A percentile compares a stretch with the other conserved stretches of the same genome.
Conservation (phyloP, 306 rosid species). For the Luffa acutangula region DNA sequence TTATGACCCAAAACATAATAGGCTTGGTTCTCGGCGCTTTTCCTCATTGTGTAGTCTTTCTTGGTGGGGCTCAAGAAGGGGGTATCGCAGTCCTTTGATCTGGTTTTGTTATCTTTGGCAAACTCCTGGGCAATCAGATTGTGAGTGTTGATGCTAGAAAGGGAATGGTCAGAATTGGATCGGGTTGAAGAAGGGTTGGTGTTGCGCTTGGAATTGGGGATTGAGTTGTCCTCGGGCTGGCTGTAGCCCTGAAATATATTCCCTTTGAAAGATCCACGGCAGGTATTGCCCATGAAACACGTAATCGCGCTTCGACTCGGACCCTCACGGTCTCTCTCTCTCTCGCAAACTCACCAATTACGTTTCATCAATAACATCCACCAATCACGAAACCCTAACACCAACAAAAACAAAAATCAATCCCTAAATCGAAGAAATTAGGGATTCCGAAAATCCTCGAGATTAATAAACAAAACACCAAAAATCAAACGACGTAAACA, state of each 20-base stretch:
- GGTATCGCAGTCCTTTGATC: slow-evolving; percentile 10
- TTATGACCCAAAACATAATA: slow-evolving; percentile 62
- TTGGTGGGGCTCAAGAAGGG: slow-evolving; percentile 18
- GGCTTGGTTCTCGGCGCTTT: slow-evolving; percentile 40
- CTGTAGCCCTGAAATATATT: slow-evolving; percentile 48
- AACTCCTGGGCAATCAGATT: slow-evolving; percentile 27
- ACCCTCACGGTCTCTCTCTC: slow-evolving; percentile 15
- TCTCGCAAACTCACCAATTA: slow-evolving; percentile 26
- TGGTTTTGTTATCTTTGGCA: slow-evolving; percentile 14
- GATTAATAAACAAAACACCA: neutral
- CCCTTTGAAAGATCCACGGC: slow-evolving; percentile 79
- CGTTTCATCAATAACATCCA: slow-evolving; percentile 20
- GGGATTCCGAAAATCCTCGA: neutral
- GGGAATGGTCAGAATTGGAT: slow-evolving; percentile 36
- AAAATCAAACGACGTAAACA: too few relatives aligned
- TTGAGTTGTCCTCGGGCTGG: slow-evolving; percentile 35
- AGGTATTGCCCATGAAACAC: slow-evolving; percentile 77
- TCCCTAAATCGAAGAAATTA: neutral
- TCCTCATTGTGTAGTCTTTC: slow-evolving; percentile 43
- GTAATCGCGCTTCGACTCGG: neutral
- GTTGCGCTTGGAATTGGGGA: slow-evolving; percentile 33
- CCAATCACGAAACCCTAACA: neutral
- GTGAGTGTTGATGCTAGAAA: slow-evolving; percentile 35
- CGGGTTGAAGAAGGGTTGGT: slow-evolving; percentile 36
- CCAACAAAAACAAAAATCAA: neutral